A percentile compares a stretch with the other conserved stretches of the same genome.
Conservation (phyloP, 2,329 filamentous ascomycete genomes). For the Clarireedia hainanense region DNA sequence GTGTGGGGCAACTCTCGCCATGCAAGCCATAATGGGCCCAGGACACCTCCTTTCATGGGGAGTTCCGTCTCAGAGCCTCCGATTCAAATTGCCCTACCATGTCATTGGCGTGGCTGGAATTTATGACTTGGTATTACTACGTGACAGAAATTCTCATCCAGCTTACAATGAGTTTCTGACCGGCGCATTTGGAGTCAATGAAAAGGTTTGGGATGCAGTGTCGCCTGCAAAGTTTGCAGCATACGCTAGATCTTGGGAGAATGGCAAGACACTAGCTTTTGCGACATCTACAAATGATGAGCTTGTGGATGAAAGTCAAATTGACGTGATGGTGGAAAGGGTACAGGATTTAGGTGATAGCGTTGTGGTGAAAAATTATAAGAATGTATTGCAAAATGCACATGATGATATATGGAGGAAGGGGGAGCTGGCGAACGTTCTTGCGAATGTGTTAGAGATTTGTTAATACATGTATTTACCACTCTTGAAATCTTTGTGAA, state of each 20-base stretch:
- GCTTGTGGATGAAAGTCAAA: slow-evolving; percentile 21
- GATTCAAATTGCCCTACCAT: background rate
- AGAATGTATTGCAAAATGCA: background rate
- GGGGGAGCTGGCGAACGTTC: background rate
- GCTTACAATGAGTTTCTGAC: slow-evolving; percentile 17
- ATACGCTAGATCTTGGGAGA: slow-evolving; percentile 3
- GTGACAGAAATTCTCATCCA: slow-evolving; percentile 14
- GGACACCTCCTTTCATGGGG: background rate
- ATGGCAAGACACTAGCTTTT: slow-evolving; percentile 13
- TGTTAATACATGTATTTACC: background rate
- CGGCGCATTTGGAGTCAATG: slow-evolving; percentile 40
- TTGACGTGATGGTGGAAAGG: slow-evolving; percentile 17
- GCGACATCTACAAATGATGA: slow-evolving; percentile 37
- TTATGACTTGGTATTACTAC: slow-evolving; percentile 45
- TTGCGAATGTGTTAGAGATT: background rate
- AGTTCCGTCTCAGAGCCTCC: background rate
- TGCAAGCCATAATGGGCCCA: slow-evolving; percentile 36
- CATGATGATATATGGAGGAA: slow-evolving; percentile 1
- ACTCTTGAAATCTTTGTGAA: no score
- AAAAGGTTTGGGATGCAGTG: slow-evolving; percentile 43
- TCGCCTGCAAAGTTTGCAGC: slow-evolving; percentile 9
- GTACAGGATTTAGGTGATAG: background rate
- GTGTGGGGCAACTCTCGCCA: slow-evolving; percentile 54
- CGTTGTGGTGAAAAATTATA: background rate
- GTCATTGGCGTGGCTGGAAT: slow-evolving; percentile 50